Evolutionary conservation across 176 grass and related monocot species (phyloP), one percentile per base, ranked within the genome.

Genomic region (Cocos nucifera): DNA sequence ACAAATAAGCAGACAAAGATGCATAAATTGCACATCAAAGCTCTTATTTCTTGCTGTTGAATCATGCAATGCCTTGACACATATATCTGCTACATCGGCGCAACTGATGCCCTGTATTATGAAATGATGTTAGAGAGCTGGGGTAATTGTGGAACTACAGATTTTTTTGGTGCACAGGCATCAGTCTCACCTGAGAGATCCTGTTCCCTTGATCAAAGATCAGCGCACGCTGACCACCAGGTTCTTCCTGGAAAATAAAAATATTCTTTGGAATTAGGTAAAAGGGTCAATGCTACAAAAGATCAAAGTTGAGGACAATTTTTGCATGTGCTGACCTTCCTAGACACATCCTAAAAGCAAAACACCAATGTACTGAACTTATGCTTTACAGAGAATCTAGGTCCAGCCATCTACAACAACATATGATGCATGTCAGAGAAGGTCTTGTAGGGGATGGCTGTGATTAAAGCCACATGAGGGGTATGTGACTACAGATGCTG

Each of bases 171-270:
- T 22, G n/a, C n/a, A 55, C 4, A 44, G 28, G 15, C 4, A 23
- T 25, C 2, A 39, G 3, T 70, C 63, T 85, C 68, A 98, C 93
- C 84, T 98, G 87, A 59, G 93, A 88, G 29, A 92, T 92, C 70
- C 81, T 84, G 62, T 88, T 98, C 51, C 93, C 93, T 86, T 98
- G 87, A 83, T 98, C 93, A 71, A 98, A 98, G 19, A 98, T 98
- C 66, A 98, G 54, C 44, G 93, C 93, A 56, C 93, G 87, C 62
- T 98, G 93, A 19, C 93, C 93, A 29, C 93, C 93, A 76, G 93
- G 93, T 86, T 98, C 93, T 89, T 98, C 93, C 93, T 98, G 78
- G 12, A 80, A 87, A 27, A n/a, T 53, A 35, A 27, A 27, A 4
- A 27, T 27, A 27, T 4, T 15, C 15, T 56, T 35, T 22, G 56